These are phyloP conservation scores for Sutorius eximius DNA, from an alignment of 1,284 basidiomycete genomes.

Conservation along the genomic window DNA sequence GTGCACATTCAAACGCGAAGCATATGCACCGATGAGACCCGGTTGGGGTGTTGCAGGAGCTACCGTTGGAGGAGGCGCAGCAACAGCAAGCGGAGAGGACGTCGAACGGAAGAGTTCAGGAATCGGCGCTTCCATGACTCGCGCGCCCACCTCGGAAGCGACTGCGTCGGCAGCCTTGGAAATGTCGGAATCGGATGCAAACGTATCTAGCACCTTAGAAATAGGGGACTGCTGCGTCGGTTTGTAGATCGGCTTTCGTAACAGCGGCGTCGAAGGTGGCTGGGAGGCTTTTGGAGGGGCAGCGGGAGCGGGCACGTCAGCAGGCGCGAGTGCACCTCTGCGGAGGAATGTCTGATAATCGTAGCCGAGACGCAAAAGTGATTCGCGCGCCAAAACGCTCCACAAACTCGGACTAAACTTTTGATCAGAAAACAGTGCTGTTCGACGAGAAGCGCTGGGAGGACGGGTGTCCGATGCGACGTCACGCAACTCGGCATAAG, in stretches of 20 bases:
- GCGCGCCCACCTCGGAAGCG: constrained; percentile 30
- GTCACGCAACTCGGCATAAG: constrained; percentile 53
- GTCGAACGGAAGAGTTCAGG: constrained; percentile 62
- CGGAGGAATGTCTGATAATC: constrained; percentile 63
- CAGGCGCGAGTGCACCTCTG: constrained; percentile 41
- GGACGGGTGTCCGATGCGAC: constrained; percentile 45
- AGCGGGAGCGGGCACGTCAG: constrained; percentile 27
- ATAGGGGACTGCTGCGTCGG: constrained; percentile 44
- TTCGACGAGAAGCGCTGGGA: constrained; percentile 44
- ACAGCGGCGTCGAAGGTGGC: constrained; percentile 41
- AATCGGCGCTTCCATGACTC: constrained; percentile 42
- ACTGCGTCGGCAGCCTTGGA: constrained; percentile 50
- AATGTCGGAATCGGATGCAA: constrained; percentile 58
- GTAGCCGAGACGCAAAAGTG: constrained; percentile 58
- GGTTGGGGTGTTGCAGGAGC: neutral
- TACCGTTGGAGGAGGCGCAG: constrained; percentile 26
- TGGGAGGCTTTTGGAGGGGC: constrained; percentile 24
- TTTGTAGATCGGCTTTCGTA: constrained; percentile 52
- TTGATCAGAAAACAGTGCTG: constrained; percentile 67
- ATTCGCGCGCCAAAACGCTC: constrained; percentile 57
- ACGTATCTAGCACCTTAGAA: constrained; percentile 49
- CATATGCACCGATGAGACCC: constrained; percentile 21
- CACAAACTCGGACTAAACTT: constrained; percentile 66
- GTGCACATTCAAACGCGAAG: constrained; percentile 6
- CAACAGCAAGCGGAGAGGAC: constrained; percentile 30